A percentile compares a stretch with the other conserved stretches of the same genome.
Conservation (phyloP, 192 early-diverging fungal genomes). For the Coemansia sp. region DNA sequence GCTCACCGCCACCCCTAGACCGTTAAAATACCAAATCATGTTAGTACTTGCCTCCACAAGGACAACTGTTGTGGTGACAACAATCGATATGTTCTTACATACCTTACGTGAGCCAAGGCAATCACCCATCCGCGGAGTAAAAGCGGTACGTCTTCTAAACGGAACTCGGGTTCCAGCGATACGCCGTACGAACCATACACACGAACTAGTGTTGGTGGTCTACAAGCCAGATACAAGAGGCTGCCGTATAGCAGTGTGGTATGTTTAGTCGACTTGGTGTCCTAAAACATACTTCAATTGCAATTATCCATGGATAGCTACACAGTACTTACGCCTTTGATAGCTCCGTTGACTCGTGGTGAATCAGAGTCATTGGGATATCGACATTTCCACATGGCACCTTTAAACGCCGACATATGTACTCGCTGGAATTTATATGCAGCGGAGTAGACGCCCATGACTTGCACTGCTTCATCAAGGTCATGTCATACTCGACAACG, state of each 20-base stretch:
- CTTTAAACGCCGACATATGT: conserved; percentile 28
- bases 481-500: conserved; percentile 70
- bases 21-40: not conserved
- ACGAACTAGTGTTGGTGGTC: conserved; percentile 61
- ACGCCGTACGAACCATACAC: conserved; percentile 84
- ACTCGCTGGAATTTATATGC: conserved; percentile 33
- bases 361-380: conserved; percentile 70
- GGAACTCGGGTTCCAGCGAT: conserved; percentile 74
- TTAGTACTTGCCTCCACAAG: not conserved
- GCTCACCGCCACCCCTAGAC: conserved; percentile 71
- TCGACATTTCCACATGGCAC: conserved; percentile 30
- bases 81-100: conserved; percentile 5
- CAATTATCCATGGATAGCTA: not conserved
- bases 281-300: not conserved
- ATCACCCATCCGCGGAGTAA: conserved; percentile 79
- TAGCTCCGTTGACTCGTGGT: conserved; percentile 42
- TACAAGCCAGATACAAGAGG: conserved; percentile 4
- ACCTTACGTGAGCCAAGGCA: conserved; percentile 76
- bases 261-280: not conserved
- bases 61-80: not conserved
- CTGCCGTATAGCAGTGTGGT: not conserved
- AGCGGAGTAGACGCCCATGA: conserved; percentile 41
- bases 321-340: conserved; percentile 14
- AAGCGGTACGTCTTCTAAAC: conserved; percentile 72
- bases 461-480: conserved; percentile 14